Conservation (phyloP, 306 rosid species). For the Corylus heterophylla region DNA sequence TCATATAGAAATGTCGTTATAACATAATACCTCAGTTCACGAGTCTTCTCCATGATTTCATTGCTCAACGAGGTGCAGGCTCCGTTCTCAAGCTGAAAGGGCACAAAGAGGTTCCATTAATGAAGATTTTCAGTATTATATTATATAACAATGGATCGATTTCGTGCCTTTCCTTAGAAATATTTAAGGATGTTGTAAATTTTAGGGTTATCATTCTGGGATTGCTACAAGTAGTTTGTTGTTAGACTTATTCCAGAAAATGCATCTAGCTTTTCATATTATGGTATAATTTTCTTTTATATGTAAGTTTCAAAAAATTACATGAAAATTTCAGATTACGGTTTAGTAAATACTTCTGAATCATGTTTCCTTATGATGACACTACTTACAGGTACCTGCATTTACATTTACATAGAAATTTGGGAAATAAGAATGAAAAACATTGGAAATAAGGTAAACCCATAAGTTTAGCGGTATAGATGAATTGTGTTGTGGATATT, state of each 20-base stretch:
- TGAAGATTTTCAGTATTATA: not conserved
- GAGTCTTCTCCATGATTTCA: conserved; percentile 30
- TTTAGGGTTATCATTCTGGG: not conserved
- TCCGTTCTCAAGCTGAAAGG: conserved; percentile 23
- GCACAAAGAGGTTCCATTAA: not conserved
- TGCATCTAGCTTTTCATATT: not conserved
- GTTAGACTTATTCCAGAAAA: not conserved
- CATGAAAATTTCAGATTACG: not conserved
- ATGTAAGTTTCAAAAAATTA: not conserved
- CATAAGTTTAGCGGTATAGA: not conserved
- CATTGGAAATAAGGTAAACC: not conserved
- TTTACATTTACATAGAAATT: not conserved
- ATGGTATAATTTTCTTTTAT: not conserved
- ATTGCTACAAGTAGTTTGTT: not conserved
- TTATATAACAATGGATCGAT: not conserved
- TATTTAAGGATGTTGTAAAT: not conserved
- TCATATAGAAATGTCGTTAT: not conserved
- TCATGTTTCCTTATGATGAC: not conserved
- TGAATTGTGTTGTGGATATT: not conserved
- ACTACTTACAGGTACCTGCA: not conserved
- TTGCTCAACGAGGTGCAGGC: conserved; percentile 15
- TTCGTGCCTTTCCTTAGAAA: not conserved
- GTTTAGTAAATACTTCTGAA: too few relatives aligned
- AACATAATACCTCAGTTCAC: conserved; percentile 31
- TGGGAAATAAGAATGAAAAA: not conserved